phyloP scores from a whole-genome alignment of 116 monocot genomes.

The Iris pallida region DNA sequence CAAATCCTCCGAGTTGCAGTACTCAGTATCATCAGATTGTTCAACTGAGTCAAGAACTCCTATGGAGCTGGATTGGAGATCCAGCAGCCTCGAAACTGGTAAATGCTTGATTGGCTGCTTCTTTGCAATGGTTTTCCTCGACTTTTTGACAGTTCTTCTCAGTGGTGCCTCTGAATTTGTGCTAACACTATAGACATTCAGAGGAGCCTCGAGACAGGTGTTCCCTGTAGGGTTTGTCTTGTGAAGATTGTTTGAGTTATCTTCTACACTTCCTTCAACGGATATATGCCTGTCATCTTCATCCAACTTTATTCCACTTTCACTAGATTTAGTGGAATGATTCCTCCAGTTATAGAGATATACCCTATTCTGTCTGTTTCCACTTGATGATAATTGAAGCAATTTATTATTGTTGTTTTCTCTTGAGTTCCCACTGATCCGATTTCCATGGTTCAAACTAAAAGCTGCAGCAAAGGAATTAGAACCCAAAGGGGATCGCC shows the following conservation, averaged over 20 bases:
- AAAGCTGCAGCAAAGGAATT: conserved; percentile 39
- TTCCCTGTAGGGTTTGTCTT: conserved; percentile 25
- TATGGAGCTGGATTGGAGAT: conserved; percentile 33
- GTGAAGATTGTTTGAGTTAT: conserved; percentile 18
- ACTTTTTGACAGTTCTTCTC: conserved; percentile 33
- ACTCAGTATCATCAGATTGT: conserved; percentile 42
- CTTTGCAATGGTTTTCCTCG: conserved; percentile 26
- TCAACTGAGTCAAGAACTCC: conserved; percentile 37
- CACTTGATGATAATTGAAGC: conserved; percentile 19
- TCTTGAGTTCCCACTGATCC: not conserved
- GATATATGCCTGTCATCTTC: conserved; percentile 24
- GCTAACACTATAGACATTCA: conserved; percentile 12
- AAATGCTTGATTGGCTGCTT: conserved; percentile 17
- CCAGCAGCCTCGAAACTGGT: conserved; percentile 22
- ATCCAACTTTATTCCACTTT: conserved; percentile 37
- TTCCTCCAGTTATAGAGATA: conserved; percentile 72
- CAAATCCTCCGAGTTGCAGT: conserved; percentile 39
- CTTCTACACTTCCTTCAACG: conserved; percentile 26
- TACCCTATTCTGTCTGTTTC: conserved; percentile 43
- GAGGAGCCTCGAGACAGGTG: conserved; percentile 21
- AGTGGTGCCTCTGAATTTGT: conserved; percentile 15
- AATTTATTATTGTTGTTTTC: conserved; percentile 12
- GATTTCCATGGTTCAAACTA: conserved; percentile 18
- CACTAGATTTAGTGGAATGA: conserved; percentile 49
- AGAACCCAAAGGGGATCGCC: conserved; percentile 67